These are phyloP conservation scores for Fusarium phyllophilum DNA, from an alignment of 2,329 filamentous ascomycete genomes.

Conservation along the genomic window DNA sequence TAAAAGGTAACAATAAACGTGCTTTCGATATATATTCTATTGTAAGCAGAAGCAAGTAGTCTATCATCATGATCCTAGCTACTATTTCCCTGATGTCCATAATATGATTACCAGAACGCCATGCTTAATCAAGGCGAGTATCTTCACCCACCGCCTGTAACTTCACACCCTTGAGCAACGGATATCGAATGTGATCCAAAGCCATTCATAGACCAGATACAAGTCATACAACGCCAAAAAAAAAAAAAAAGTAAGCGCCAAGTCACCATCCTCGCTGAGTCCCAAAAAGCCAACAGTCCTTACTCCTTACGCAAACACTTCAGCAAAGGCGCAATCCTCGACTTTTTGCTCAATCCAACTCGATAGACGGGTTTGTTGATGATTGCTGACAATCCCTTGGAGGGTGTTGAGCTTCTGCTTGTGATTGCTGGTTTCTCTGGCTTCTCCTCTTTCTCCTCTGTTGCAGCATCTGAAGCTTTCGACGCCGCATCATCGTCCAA, in stretches of 20 bases:
- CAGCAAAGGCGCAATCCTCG: constrained; percentile 61
- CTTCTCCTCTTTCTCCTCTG: constrained; percentile 9
- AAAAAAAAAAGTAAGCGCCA: neutral
- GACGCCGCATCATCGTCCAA: constrained; percentile 1
- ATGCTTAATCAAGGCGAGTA: constrained; percentile 1
- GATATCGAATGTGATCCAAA: neutral
- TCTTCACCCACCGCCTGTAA: neutral
- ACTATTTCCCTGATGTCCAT: neutral
- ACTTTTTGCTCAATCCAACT: constrained; percentile 62
- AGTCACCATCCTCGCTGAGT: neutral
- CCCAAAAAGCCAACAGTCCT: neutral
- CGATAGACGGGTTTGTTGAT: constrained; percentile 56
- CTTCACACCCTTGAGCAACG: neutral
- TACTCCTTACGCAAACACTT: constrained; percentile 66
- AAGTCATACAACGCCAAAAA: neutral
- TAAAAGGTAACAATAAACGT: neutral
- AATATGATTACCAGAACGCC: constrained; percentile 17
- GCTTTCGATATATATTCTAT: neutral
- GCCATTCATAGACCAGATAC: neutral
- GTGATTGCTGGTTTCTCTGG: neutral
- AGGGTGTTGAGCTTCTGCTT: constrained; percentile 17
- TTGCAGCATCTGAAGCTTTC: neutral
- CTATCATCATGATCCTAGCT: neutral
- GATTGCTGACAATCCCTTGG: constrained; percentile 34
- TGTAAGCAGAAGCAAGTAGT: neutral